These are phyloP conservation scores for Paraphysoderma sedebokerense DNA, from an alignment of 371 early-diverging fungal species.

Conservation along the genomic window DNA sequence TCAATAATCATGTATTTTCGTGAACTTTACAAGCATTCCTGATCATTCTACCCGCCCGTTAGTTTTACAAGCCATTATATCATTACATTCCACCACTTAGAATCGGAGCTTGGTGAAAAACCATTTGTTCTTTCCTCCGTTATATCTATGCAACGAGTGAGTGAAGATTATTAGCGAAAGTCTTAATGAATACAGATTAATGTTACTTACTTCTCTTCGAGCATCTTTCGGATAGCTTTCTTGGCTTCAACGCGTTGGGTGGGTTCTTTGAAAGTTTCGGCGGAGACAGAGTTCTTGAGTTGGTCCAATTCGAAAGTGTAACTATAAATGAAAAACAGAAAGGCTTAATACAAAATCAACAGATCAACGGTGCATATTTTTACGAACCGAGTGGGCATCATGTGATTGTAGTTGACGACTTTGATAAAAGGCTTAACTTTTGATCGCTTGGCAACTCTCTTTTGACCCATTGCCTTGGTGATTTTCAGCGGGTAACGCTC, in stretches of 20 bases:
- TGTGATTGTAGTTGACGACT: conserved; percentile 95
- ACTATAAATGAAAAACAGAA: conserved; percentile 3
- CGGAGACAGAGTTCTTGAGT: conserved; percentile 69
- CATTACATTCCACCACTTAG: no score
- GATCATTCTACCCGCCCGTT: no score
- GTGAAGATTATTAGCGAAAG: not conserved
- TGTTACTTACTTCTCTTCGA: conserved; percentile 58
- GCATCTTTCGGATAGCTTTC: conserved; percentile 84
- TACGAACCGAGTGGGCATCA: conserved; percentile 90
- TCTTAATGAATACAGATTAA: not conserved
- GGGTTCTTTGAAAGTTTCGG: conserved; percentile 85
- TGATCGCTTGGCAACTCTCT: conserved; percentile 87
- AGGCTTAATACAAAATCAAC: not conserved
- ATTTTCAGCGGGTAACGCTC: conserved; percentile 93
- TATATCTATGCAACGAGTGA: conserved; percentile 34
- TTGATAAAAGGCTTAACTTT: conserved; percentile 97
- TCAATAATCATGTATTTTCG: no score
- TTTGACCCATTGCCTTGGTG: conserved; percentile 82
- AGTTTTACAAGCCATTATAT: no score
- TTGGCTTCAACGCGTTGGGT: conserved; percentile 75
- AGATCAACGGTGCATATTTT: not conserved
- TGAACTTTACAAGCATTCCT: no score
- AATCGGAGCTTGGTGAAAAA: conserved; percentile 98
- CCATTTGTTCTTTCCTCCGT: conserved; percentile 98
- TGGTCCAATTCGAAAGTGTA: conserved; percentile 29